Evolutionary conservation across 106 monocot species (phyloP).

Genomic region (Alisma plantagoaquatica): DNA sequence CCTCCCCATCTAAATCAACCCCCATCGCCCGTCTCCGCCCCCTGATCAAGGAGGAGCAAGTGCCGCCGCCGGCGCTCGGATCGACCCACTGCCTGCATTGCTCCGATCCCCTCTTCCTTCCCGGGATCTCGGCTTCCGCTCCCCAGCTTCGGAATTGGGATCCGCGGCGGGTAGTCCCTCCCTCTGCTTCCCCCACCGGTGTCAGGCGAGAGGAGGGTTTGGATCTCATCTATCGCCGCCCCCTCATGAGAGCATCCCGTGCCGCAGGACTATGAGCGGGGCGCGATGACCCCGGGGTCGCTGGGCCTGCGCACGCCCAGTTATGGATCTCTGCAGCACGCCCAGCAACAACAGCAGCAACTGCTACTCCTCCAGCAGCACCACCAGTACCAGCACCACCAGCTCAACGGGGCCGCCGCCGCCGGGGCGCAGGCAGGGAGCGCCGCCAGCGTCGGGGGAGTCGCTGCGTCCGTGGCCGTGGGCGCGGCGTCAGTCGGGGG

Average conservation of each 20-base stretch:
- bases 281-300: slow-evolving; percentile 26
- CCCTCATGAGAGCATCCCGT: neutral
- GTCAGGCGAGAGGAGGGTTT: neutral
- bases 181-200: neutral
- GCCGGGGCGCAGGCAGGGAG: too few species aligned
- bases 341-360: slow-evolving; percentile 2
- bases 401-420: slow-evolving; percentile 4
- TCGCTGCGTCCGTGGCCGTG: too few species aligned
- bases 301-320: slow-evolving; percentile 25
- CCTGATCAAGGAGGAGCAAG: neutral
- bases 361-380: too few species aligned
- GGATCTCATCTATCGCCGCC: neutral
- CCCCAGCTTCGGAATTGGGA: neutral
- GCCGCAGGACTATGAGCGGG: neutral
- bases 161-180: too few species aligned
- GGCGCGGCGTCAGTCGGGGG: neutral
- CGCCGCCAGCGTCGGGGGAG: too few species aligned
- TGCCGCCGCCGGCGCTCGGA: neutral
- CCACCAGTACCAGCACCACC: slow-evolving; percentile 9
- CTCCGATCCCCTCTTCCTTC: neutral
- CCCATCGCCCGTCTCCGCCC: neutral
- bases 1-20: too few species aligned
- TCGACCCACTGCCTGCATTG: neutral
- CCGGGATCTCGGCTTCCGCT: neutral
- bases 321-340: slow-evolving; percentile 30